Conservation (phyloP, 2,329 filamentous ascomycete species). For the Curvularia sp. region DNA sequence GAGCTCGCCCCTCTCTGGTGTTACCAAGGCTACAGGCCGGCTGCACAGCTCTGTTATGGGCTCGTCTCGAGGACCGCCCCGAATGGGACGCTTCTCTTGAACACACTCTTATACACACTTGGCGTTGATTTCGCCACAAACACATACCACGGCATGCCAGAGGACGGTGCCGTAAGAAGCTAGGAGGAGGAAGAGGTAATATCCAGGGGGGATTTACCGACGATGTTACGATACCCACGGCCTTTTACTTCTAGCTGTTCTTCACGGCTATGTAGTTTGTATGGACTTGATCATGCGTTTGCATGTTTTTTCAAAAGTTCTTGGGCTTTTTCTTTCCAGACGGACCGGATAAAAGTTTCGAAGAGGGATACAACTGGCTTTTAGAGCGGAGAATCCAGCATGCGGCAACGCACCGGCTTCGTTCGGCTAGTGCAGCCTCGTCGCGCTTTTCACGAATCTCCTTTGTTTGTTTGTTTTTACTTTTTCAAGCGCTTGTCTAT, state of each 20-base stretch:
- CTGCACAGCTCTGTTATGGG: slow-evolving; percentile 40
- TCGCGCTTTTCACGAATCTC: slow-evolving; percentile 9
- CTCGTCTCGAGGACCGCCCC: slow-evolving; percentile 36
- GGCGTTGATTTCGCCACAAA: slow-evolving; percentile 11
- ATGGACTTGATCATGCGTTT: slow-evolving; percentile 36
- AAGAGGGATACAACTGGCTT: slow-evolving; percentile 13
- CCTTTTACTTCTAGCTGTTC: slow-evolving; percentile 34
- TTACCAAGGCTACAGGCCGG: slow-evolving; percentile 37
- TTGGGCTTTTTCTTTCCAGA: slow-evolving; percentile 24
- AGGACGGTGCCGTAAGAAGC: slow-evolving; percentile 22
- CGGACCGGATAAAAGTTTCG: slow-evolving; percentile 30
- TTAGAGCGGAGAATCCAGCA: slow-evolving; percentile 9
- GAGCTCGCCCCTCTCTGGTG: slow-evolving; percentile 40
- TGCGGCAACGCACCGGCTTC: slow-evolving; percentile 16
- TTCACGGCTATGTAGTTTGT: slow-evolving; percentile 34
- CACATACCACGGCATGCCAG: background rate
- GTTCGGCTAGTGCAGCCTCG: slow-evolving; percentile 13
- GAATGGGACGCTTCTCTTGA: slow-evolving; percentile 48
- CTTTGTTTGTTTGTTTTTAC: slow-evolving; percentile 10
- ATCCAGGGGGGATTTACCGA: slow-evolving; percentile 24
- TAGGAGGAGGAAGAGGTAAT: slow-evolving; percentile 24
- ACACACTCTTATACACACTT: slow-evolving; percentile 12
- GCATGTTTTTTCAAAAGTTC: slow-evolving; percentile 38
- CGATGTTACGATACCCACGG: slow-evolving; percentile 49
- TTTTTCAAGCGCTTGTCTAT: slow-evolving; percentile 17